A percentile compares a stretch with the other conserved stretches of the same genome.
phyloP scores from a whole-genome alignment of 257 asterid genomes.

The Rhazya stricta region DNA sequence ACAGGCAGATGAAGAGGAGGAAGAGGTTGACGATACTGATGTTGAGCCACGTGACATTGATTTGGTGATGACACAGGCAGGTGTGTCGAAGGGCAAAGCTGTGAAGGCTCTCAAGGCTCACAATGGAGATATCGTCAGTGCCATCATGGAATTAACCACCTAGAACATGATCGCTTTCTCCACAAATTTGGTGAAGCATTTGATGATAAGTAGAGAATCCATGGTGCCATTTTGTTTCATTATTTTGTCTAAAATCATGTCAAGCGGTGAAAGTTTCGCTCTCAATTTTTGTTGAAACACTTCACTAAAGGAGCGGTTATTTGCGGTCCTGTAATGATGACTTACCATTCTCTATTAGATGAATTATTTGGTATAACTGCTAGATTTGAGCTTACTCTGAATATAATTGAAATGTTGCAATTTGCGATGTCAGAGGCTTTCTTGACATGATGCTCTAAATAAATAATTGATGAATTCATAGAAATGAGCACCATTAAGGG shows the following conservation, averaged over 20 bases:
- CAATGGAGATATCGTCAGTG: constrained; percentile 81
- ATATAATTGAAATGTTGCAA: neutral
- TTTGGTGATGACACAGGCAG: constrained; percentile 90
- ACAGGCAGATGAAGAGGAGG: constrained; percentile 62
- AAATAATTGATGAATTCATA: too few relatives aligned
- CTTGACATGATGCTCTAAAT: too few relatives aligned
- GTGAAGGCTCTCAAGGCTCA: constrained; percentile 77
- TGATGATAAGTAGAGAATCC: neutral
- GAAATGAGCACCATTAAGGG: too few relatives aligned
- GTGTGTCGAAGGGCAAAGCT: constrained; percentile 69
- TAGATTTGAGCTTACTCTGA: neutral
- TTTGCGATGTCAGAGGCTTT: too few relatives aligned
- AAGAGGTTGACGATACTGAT: constrained; percentile 66
- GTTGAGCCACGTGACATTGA: constrained; percentile 77
- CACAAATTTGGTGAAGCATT: constrained; percentile 1
- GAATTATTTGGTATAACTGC: neutral
- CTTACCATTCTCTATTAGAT: neutral
- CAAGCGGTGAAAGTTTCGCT: neutral
- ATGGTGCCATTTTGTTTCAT: constrained; percentile 19
- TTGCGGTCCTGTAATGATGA: too few relatives aligned
- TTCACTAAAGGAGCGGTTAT: neutral
- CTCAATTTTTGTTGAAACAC: neutral
- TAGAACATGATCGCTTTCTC: constrained; percentile 10
- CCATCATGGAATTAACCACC: constrained; percentile 85
- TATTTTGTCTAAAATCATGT: neutral